Conservation (phyloP, 176 grass and related monocot species). For the Neostapfia colusana region DNA sequence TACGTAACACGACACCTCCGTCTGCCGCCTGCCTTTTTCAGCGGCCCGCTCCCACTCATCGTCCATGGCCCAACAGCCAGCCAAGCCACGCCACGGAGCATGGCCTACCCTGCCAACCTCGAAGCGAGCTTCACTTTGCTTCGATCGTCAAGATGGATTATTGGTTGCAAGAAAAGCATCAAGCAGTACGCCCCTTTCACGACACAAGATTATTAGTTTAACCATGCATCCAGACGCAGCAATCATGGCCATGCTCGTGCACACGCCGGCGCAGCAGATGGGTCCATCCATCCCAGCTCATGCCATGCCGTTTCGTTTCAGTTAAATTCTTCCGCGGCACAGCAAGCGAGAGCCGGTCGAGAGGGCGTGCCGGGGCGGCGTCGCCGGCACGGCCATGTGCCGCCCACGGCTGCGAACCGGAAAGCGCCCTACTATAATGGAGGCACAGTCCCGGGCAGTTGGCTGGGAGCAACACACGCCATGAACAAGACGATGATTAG, state of each 20-base stretch:
- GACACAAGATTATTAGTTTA: background rate
- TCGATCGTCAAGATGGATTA: too few species aligned
- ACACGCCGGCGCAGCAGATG: background rate
- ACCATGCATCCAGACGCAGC: background rate
- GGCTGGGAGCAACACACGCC: background rate
- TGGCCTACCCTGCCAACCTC: too few species aligned
- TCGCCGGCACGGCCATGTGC: too few species aligned
- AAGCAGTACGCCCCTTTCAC: too few species aligned
- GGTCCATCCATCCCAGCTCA: conserved; percentile 8
- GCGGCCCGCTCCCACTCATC: background rate
- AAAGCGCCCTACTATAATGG: conserved; percentile 29
- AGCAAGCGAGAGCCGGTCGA: too few species aligned
- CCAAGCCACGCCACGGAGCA: too few species aligned
- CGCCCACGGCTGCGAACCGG: background rate
- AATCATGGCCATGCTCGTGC: conserved; percentile 36
- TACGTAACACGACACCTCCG: background rate
- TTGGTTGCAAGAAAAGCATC: too few species aligned
- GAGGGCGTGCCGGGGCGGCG: too few species aligned
- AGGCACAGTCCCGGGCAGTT: background rate
- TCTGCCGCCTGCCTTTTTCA: background rate
- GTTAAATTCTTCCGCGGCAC: too few species aligned
- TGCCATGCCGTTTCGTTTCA: too few species aligned
- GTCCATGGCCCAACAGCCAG: background rate
- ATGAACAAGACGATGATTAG: background rate
- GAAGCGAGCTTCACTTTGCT: background rate